Evolutionary conservation across 2,329 filamentous ascomycete genomes (phyloP).

Genomic region (Fusarium verrucosum): DNA sequence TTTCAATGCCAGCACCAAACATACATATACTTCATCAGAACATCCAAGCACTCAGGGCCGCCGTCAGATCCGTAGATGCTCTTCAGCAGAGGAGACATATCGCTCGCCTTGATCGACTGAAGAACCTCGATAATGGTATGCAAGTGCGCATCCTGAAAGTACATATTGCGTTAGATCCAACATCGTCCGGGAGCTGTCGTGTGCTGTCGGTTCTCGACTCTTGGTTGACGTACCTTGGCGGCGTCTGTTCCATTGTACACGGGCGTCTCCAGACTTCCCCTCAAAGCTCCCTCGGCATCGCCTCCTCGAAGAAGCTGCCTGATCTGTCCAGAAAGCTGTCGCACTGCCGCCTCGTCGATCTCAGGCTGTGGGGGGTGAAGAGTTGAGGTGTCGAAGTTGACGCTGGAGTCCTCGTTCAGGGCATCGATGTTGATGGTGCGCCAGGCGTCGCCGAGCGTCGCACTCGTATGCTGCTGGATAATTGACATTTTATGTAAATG

Average conservation of each 20-base stretch:
- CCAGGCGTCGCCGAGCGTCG: constrained; percentile 71
- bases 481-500: constrained; percentile 64
- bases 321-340: constrained; percentile 80
- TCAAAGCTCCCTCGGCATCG: constrained; percentile 86
- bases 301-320: constrained; percentile 87
- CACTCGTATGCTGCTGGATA: constrained; percentile 70
- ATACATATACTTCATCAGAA: constrained; percentile 97
- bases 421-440: constrained; percentile 96
- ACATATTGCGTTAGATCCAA: not conserved
- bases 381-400: constrained; percentile 90
- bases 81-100: constrained; percentile 90
- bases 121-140: constrained; percentile 91
- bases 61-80: constrained; percentile 81
- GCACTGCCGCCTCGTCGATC: constrained; percentile 79
- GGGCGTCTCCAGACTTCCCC: constrained; percentile 83
- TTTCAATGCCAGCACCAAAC: constrained; percentile 47
- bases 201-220: not conserved
- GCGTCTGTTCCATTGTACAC: constrained; percentile 73
- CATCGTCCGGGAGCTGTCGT: not conserved
- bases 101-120: constrained; percentile 93
- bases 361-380: constrained; percentile 81
- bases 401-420: constrained; percentile 85
- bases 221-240: constrained; percentile 61
- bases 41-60: constrained; percentile 86
- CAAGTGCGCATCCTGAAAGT: constrained; percentile 79